Evolutionary conservation across 140 eudicot species (phyloP).

Genomic region (Bidens hawaiensis): DNA sequence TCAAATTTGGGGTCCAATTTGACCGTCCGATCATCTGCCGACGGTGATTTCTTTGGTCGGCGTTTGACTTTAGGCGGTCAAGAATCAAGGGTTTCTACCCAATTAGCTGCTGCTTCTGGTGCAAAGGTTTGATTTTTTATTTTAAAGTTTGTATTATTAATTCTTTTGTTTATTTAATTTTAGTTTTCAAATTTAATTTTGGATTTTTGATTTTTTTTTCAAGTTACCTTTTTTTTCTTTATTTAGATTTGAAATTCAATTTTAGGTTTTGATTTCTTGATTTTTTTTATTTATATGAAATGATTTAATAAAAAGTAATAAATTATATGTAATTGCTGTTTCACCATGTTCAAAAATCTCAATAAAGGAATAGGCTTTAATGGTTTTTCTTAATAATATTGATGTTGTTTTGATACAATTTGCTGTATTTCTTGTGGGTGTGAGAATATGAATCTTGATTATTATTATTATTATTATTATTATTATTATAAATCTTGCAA

Average conservation of each 20-base stretch:
- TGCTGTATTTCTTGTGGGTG: neutral
- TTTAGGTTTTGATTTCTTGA: too few species aligned
- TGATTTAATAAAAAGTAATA: neutral
- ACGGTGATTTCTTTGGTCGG: conserved; percentile 33
- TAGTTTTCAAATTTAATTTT: neutral
- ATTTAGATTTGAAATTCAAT: neutral
- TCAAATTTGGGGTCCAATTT: conserved; percentile 10
- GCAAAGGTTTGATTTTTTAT: conserved; percentile 21
- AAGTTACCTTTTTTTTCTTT: neutral
- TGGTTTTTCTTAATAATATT: conserved; percentile 6
- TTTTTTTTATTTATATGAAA: neutral
- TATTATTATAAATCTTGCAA: conserved; percentile 5
- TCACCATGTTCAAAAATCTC: conserved; percentile 3
- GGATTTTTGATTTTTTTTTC: too few species aligned
- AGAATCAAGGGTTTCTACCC: neutral
- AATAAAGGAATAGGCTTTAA: neutral
- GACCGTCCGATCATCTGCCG: conserved; percentile 18
- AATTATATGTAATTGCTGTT: conserved; percentile 2
- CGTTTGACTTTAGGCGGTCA: conserved; percentile 14
- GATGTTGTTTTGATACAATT: conserved; percentile 1
- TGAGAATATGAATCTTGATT: neutral
- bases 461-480: too few species aligned
- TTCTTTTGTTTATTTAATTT: neutral
- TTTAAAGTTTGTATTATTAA: neutral
- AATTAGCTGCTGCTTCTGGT: conserved; percentile 15